Evolutionary conservation across 1,284 basidiomycete species (phyloP).

Genomic region (Albatrellus sp.): DNA sequence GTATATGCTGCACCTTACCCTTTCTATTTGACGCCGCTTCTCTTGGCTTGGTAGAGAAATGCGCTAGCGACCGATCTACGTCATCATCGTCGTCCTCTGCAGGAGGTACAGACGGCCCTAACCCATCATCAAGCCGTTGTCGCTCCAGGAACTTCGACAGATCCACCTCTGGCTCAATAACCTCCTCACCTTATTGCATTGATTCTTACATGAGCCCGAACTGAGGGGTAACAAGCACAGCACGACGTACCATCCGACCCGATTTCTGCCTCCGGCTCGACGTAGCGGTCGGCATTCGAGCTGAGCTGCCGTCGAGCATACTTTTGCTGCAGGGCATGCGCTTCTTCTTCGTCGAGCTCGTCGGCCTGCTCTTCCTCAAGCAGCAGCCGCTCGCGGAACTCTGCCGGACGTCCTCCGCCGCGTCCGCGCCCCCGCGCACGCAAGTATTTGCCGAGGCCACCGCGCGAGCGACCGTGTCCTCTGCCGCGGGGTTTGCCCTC

Average conservation of each 20-base stretch:
- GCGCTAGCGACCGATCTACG: slow-evolving; percentile 45
- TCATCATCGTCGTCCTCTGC: slow-evolving; percentile 40
- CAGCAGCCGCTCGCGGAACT: slow-evolving; percentile 43
- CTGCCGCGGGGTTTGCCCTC: slow-evolving; percentile 20
- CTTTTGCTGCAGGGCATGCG: slow-evolving; percentile 32
- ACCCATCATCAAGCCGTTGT: slow-evolving; percentile 37
- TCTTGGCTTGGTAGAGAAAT: slow-evolving; percentile 26
- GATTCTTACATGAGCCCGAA: neutral
- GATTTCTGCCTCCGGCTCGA: slow-evolving; percentile 49
- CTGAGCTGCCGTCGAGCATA: slow-evolving; percentile 46
- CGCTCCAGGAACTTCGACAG: slow-evolving; percentile 50
- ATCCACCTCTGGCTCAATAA: slow-evolving; percentile 62
- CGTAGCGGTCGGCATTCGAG: slow-evolving; percentile 61
- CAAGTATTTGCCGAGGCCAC: slow-evolving; percentile 61
- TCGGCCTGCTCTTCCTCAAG: slow-evolving; percentile 43
- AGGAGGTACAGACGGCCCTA: slow-evolving; percentile 9
- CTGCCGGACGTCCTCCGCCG: slow-evolving; percentile 47
- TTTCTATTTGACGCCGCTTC: slow-evolving; percentile 29
- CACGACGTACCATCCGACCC: slow-evolving; percentile 50
- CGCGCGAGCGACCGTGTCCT: slow-evolving; percentile 45
- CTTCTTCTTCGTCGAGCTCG: slow-evolving; percentile 28
- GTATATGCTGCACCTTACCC: slow-evolving; percentile 48
- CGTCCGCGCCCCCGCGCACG: slow-evolving; percentile 52
- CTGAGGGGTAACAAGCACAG: neutral
- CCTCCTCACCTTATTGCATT: slow-evolving; percentile 50